Conservation (phyloP, 345 rosid genomes). For the Eucalyptus pauciflora region DNA sequence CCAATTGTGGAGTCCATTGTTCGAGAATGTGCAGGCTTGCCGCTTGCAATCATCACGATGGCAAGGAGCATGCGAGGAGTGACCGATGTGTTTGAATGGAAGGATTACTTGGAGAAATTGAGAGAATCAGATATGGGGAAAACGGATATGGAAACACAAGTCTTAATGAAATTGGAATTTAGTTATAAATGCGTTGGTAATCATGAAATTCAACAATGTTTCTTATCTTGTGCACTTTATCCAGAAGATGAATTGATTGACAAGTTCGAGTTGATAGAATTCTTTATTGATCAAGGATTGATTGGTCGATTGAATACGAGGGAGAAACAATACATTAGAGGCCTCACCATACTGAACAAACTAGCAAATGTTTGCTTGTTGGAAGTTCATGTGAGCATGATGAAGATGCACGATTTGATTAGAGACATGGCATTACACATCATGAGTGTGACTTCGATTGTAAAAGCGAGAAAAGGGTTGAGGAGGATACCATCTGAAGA, state of each 20-base stretch:
- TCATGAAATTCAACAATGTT: background rate
- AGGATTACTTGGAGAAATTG: background rate
- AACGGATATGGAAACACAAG: background rate
- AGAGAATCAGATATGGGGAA: background rate
- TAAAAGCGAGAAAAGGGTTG: no score
- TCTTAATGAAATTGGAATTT: background rate
- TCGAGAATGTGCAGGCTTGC: slow-evolving; percentile 1
- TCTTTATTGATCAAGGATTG: no score
- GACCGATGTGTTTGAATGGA: background rate
- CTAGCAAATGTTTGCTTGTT: no score
- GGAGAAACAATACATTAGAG: rapidly evolving
- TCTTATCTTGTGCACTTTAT: no score
- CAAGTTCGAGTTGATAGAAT: no score
- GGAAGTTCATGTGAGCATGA: rapidly evolving
- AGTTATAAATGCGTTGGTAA: slow-evolving; percentile 3
- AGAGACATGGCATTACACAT: no score
- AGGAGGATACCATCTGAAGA: rapidly evolving
- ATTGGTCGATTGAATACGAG: rapidly evolving
- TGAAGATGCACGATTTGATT: no score
- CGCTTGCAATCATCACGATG: background rate
- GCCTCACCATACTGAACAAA: no score
- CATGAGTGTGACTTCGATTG: no score
- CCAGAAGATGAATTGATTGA: rapidly evolving
- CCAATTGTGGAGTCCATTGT: background rate
- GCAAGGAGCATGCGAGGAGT: slow-evolving; percentile 3